Conservation (phyloP, 2,329 filamentous ascomycete species). For the Apiospora rasikravindrae region DNA sequence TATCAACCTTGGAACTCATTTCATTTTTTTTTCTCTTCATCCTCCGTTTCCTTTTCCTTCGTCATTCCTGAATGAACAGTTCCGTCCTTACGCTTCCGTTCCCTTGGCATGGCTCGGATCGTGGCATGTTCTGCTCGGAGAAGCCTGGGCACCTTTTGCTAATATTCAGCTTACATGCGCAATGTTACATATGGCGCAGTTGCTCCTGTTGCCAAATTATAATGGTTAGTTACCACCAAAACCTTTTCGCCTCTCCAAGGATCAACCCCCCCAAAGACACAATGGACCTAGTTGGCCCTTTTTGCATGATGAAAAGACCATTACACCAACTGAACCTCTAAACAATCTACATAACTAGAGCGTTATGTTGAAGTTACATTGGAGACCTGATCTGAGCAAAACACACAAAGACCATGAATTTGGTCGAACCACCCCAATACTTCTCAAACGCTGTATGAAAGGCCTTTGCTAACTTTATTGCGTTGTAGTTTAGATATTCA, state of each 20-base stretch:
- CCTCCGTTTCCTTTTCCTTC: neutral
- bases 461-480: neutral
- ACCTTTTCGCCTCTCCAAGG: too few species aligned
- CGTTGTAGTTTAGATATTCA: neutral
- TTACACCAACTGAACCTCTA: neutral
- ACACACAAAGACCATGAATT: neutral
- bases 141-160: neutral
- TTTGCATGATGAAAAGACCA: conserved; percentile 10
- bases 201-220: neutral
- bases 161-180: neutral
- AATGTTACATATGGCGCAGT: neutral
- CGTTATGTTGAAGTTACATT: neutral
- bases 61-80: neutral
- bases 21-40: neutral
- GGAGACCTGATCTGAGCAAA: conserved; percentile 17
- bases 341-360: conserved; percentile 16
- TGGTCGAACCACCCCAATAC: neutral
- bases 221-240: conserved; percentile 1
- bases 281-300: neutral
- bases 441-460: neutral
- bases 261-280: neutral
- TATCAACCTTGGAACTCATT: conserved; percentile 2
- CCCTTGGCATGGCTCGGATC: too few species aligned
- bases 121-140: neutral
- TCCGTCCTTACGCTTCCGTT: neutral